Evolutionary conservation across 2,329 filamentous ascomycete genomes (phyloP).

Genomic region (Penicillium sp.): DNA sequence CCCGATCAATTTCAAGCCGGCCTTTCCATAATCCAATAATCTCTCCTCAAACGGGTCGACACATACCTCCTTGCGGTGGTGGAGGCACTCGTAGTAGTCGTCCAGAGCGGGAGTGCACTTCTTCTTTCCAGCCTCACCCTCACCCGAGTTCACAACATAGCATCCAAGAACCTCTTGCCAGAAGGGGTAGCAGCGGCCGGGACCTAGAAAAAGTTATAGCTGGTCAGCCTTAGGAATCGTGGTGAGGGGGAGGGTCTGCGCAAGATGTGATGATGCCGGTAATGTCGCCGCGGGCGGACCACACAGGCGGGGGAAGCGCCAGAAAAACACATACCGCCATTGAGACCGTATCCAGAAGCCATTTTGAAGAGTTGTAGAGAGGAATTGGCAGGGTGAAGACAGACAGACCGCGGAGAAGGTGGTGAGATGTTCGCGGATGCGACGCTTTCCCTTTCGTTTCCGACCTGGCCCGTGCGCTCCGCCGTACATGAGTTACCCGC

Average conservation of each 20-base stretch:
- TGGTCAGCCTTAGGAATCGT: constrained; percentile 25
- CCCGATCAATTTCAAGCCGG: neutral
- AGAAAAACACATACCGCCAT: constrained; percentile 45
- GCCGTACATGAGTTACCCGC: constrained; percentile 26
- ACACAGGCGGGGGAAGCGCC: neutral
- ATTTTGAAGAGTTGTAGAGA: constrained; percentile 36
- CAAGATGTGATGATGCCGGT: constrained; percentile 17
- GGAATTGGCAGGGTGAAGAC: constrained; percentile 20
- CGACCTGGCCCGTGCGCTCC: constrained; percentile 30
- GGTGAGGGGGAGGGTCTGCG: constrained; percentile 15
- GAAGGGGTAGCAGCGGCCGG: constrained; percentile 92
- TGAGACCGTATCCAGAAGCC: constrained; percentile 57
- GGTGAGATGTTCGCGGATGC: constrained; percentile 30
- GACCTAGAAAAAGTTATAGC: constrained; percentile 48
- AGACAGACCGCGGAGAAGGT: constrained; percentile 24
- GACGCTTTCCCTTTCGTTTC: constrained; percentile 34
- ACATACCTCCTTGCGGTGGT: constrained; percentile 96
- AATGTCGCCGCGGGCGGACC: constrained; percentile 10
- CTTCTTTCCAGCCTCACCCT: constrained; percentile 78
- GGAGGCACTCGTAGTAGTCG: constrained; percentile 98
- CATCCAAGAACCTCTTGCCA: constrained; percentile 99
- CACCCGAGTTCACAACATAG: constrained; percentile 89
- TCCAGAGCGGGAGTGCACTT: constrained; percentile 85
- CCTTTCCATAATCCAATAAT: neutral
- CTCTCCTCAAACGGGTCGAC: neutral